phyloP scores from a whole-genome alignment of 1,139 yeast species.

The Pichia sp. region DNA sequence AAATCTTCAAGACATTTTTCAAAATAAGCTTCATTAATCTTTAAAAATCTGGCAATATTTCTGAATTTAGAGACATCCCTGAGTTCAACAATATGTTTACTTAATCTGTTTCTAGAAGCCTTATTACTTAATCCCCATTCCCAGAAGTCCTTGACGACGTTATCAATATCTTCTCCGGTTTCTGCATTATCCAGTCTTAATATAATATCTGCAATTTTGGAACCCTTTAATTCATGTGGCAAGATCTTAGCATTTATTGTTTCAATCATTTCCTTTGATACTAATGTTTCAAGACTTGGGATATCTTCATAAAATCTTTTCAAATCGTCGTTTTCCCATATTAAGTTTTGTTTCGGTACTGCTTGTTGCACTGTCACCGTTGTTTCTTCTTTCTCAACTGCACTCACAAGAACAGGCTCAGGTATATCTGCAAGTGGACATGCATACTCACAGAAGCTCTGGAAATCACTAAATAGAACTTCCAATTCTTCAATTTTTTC shows the following conservation, averaged over 20 bases:
- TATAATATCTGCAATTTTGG: slow-evolving; percentile 16
- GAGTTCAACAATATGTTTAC: slow-evolving; percentile 52
- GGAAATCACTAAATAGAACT: slow-evolving; percentile 45
- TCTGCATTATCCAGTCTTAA: slow-evolving; percentile 44
- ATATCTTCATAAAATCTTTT: slow-evolving; percentile 57
- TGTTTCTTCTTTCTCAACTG: slow-evolving; percentile 25
- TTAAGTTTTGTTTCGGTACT: slow-evolving; percentile 29
- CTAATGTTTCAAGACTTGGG: slow-evolving; percentile 34
- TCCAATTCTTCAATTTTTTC: slow-evolving; percentile 40
- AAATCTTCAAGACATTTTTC: slow-evolving; percentile 57
- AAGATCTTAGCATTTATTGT: slow-evolving; percentile 26
- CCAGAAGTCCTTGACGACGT: slow-evolving; percentile 57
- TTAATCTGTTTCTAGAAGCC: slow-evolving; percentile 65
- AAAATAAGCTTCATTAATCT: slow-evolving; percentile 50
- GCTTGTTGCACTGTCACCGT: slow-evolving; percentile 28
- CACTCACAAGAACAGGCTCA: slow-evolving; percentile 30
- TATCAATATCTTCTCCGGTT: slow-evolving; percentile 53
- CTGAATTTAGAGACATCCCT: slow-evolving; percentile 44
- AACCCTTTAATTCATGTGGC: slow-evolving; percentile 16
- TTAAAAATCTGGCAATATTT: slow-evolving; percentile 66
- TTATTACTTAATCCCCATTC: slow-evolving; percentile 56
- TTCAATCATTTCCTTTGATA: slow-evolving; percentile 21
- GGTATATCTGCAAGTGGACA: slow-evolving; percentile 40
- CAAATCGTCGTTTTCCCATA: slow-evolving; percentile 72
- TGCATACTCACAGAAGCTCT: slow-evolving; percentile 43